Evolutionary conservation across 2,329 filamentous ascomycete genomes (phyloP).

Genomic region (Trichophyton schoenleinii): DNA sequence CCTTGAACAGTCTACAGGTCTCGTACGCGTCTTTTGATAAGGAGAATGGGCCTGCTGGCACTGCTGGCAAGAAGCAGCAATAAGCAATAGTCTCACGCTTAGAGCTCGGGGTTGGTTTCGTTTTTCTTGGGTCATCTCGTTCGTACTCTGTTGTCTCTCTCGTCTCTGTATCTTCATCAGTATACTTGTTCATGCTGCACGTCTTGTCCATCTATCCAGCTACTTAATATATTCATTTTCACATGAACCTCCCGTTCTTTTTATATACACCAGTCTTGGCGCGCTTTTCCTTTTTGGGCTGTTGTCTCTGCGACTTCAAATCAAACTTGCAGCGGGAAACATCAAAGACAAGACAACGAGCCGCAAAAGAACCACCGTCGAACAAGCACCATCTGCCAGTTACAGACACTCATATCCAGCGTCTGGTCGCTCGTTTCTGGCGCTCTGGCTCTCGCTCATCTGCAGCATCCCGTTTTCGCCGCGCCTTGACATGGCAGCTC

Average conservation of each 20-base stretch:
- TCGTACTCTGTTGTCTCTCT: background rate
- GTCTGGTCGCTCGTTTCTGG: background rate
- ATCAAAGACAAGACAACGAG: background rate
- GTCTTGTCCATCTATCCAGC: background rate
- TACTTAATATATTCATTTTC: background rate
- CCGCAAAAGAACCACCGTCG: background rate
- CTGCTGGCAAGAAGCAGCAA: conserved; percentile 58
- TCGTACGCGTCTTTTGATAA: conserved; percentile 94
- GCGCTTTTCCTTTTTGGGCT: conserved; percentile 3
- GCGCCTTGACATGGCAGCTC: background rate
- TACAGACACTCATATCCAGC: background rate
- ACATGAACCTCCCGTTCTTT: background rate
- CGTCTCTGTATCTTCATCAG: conserved; percentile 1
- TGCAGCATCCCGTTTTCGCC: background rate
- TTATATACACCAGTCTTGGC: background rate
- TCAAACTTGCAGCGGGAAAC: background rate
- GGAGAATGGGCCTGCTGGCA: conserved; percentile 77
- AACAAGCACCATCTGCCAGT: background rate
- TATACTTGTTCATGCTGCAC: background rate
- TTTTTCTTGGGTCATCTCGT: background rate
- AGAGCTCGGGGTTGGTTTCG: background rate
- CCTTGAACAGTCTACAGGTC: conserved; percentile 69
- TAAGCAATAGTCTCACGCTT: conserved; percentile 5
- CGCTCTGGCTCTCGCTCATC: background rate
- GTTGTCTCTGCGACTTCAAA: background rate